Evolutionary conservation across 2,329 filamentous ascomycete genomes (phyloP).

Genomic region (Aspergillus transmontanensis): DNA sequence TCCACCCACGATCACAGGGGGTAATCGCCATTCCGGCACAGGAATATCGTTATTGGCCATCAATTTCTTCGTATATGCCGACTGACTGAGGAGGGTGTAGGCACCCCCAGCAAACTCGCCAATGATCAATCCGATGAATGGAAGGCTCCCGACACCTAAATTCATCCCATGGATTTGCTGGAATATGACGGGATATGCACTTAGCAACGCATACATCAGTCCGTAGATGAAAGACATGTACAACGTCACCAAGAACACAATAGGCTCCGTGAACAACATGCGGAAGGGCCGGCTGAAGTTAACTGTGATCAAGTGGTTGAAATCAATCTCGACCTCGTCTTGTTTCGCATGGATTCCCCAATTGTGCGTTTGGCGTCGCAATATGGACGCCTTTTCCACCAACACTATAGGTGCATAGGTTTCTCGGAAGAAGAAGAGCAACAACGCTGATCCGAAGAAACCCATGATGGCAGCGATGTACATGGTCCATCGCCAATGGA

Average conservation of each 20-base stretch:
- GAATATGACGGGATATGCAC: slow-evolving; percentile 33
- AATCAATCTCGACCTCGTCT: slow-evolving; percentile 55
- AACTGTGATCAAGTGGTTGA: slow-evolving; percentile 48
- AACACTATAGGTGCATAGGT: slow-evolving; percentile 52
- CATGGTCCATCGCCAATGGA: slow-evolving; percentile 56
- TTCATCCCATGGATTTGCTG: slow-evolving; percentile 29
- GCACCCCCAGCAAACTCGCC: slow-evolving; percentile 32
- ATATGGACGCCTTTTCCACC: slow-evolving; percentile 44
- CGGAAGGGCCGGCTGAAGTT: slow-evolving; percentile 50
- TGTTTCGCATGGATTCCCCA: slow-evolving; percentile 61
- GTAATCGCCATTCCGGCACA: slow-evolving; percentile 37
- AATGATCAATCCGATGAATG: slow-evolving; percentile 32
- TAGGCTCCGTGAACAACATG: slow-evolving; percentile 44
- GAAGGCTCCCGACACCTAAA: slow-evolving; percentile 29
- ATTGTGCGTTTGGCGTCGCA: slow-evolving; percentile 57
- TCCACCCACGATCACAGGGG: slow-evolving; percentile 34
- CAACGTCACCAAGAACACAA: slow-evolving; percentile 35
- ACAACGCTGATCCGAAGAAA: slow-evolving; percentile 43
- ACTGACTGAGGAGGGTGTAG: slow-evolving; percentile 31
- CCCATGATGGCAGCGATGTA: slow-evolving; percentile 58
- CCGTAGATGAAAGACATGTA: slow-evolving; percentile 37
- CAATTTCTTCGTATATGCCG: slow-evolving; percentile 33
- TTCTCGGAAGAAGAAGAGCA: slow-evolving; percentile 51
- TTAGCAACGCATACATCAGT: slow-evolving; percentile 32
- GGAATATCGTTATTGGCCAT: slow-evolving; percentile 31